A percentile compares a stretch with the other conserved stretches of the same genome.
Conservation (phyloP, 1,284 basidiomycete genomes). For the Ganoderma multipileum region DNA sequence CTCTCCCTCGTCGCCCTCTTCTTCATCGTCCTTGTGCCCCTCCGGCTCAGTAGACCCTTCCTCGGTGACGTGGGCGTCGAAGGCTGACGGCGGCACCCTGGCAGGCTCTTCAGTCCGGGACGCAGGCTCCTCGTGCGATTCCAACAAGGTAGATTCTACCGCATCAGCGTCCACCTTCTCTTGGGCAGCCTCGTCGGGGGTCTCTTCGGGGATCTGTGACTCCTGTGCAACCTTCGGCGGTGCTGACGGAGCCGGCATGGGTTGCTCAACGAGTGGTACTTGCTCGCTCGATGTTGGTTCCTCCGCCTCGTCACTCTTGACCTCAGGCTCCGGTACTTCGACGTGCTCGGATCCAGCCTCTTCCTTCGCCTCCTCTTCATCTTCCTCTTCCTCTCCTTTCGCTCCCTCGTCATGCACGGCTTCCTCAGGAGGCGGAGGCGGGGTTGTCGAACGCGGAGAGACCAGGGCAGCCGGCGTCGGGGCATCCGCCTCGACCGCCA, state of each 20-base stretch:
- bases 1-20: conserved; percentile 5
- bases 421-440: not conserved
- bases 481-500: conserved; percentile 10
- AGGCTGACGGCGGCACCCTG: not conserved
- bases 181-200: not conserved
- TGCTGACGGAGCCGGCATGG: not conserved
- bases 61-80: not conserved
- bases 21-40: conserved; percentile 6
- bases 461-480: not conserved
- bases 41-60: not conserved
- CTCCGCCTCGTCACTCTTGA: not conserved
- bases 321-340: not conserved
- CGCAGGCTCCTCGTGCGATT: not conserved
- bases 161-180: not conserved
- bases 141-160: not conserved
- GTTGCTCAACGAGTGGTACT: not conserved
- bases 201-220: not conserved
- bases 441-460: not conserved
- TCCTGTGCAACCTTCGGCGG: not conserved
- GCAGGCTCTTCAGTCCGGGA: not conserved
- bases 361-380: conserved; percentile 9
- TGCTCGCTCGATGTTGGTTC: conserved; percentile 8
- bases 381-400: not conserved
- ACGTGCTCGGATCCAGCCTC: not conserved
- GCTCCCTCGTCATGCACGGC: not conserved